A percentile compares a stretch with the other conserved stretches of the same genome.
Conservation (phyloP, 1,284 basidiomycete species). For the Sphagnurus paluster region DNA sequence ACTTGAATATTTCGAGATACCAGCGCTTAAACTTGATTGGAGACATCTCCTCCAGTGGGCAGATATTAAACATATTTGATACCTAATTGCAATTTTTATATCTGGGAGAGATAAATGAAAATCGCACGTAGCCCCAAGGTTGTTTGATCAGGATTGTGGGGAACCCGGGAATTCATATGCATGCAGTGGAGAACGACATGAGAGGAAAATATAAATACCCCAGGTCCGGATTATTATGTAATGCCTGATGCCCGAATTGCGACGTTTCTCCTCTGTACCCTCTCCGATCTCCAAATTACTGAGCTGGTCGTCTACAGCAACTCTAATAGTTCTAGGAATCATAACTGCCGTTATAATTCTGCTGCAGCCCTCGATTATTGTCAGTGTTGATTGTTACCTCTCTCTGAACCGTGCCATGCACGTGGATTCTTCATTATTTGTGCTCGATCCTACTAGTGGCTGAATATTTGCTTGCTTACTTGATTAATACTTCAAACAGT, state of each 20-base stretch:
- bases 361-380: conserved; percentile 7
- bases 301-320: conserved; percentile 11
- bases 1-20: too few relatives aligned
- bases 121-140: too few relatives aligned
- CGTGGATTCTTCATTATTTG: conserved; percentile 8
- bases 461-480: not conserved
- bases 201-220: too few relatives aligned
- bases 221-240: conserved; percentile 16
- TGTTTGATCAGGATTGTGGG: too few relatives aligned
- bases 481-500: conserved; percentile 8
- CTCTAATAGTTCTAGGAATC: conserved; percentile 7
- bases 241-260: conserved; percentile 4
- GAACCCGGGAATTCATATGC: too few relatives aligned
- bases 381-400: conserved; percentile 10
- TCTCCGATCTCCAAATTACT: conserved; percentile 10
- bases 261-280: not conserved
- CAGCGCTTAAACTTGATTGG: too few relatives aligned
- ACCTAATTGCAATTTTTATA: too few relatives aligned
- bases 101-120: too few relatives aligned
- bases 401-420: conserved; percentile 12
- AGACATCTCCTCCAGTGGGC: too few relatives aligned
- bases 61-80: too few relatives aligned
- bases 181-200: too few relatives aligned
- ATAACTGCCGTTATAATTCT: conserved; percentile 2
- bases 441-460: not conserved